Percentiles rank a stretch among this genome's conserved stretches.
phyloP scores from a whole-genome alignment of 495 filamentous ascomycete species.

The Entonaema liquescens region DNA sequence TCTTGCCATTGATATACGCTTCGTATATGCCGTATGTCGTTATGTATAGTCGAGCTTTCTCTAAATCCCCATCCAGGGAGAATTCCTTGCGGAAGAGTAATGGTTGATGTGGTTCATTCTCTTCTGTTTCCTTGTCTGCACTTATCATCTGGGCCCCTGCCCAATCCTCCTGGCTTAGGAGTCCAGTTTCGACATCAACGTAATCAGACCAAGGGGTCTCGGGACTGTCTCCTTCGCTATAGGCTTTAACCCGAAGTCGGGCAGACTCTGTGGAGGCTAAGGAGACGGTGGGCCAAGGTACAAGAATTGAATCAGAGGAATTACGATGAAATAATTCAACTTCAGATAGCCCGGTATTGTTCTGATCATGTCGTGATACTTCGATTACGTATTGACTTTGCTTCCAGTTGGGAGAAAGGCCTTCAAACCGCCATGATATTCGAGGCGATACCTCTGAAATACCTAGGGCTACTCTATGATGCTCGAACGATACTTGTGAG shows the following conservation, averaged over 20 bases:
- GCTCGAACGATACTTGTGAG: slow-evolving; percentile 45
- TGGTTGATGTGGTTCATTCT: slow-evolving; percentile 32
- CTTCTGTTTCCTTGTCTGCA: slow-evolving; percentile 40
- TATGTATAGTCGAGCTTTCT: slow-evolving; percentile 55
- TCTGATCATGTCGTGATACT: slow-evolving; percentile 25
- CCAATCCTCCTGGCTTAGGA: slow-evolving; percentile 53
- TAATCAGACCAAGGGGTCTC: slow-evolving; percentile 53
- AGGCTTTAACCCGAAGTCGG: slow-evolving; percentile 51
- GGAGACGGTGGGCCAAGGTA: slow-evolving; percentile 60
- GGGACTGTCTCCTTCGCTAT: slow-evolving; percentile 35
- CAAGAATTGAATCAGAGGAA: slow-evolving; percentile 52
- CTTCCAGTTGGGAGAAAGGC: slow-evolving; percentile 32
- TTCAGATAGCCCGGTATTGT: slow-evolving; percentile 6
- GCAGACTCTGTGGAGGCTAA: slow-evolving; percentile 54
- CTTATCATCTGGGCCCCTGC: slow-evolving; percentile 48
- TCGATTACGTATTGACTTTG: slow-evolving; percentile 44
- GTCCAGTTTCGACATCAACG: slow-evolving; percentile 50
- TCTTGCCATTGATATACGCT: slow-evolving; percentile 57
- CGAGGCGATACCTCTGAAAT: slow-evolving; percentile 42
- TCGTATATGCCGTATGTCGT: slow-evolving; percentile 62
- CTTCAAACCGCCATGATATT: slow-evolving; percentile 47
- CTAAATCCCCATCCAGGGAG: slow-evolving; percentile 19
- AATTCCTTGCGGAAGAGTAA: slow-evolving; percentile 42
- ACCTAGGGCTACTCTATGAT: slow-evolving; percentile 43
- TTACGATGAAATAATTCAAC: slow-evolving; percentile 39